Evolutionary conservation across 176 grass and related monocot species (phyloP).

Genomic region (Carex kokanica): DNA sequence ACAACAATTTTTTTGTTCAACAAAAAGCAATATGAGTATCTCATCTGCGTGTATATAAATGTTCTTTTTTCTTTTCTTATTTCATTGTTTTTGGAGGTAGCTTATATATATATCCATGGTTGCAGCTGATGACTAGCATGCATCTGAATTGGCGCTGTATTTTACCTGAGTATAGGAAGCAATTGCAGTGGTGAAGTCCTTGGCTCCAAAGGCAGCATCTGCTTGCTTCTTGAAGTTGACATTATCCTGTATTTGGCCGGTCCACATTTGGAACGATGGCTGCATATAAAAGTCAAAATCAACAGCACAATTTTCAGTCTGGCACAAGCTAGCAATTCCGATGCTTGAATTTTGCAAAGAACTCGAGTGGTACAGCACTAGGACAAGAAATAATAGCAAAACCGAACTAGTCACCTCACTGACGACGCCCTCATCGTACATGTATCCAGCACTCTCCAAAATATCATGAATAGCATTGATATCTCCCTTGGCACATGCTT

Average conservation of each 20-base stretch:
- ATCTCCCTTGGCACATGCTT: conserved; percentile 59
- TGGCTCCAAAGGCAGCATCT: conserved; percentile 66
- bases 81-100: no score
- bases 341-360: not conserved
- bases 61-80: no score
- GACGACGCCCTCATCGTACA: conserved; percentile 47
- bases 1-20: not conserved
- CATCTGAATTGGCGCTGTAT: not conserved
- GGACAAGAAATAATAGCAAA: not conserved
- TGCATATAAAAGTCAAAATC: conserved; percentile 34
- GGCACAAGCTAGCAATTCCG: not conserved
- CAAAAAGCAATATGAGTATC: not conserved
- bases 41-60: no score
- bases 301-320: not conserved
- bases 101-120: no score
- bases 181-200: conserved; percentile 62
- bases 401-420: conserved; percentile 41
- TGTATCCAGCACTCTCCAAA: conserved; percentile 54
- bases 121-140: no score
- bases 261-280: conserved; percentile 81
- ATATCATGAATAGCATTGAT: conserved; percentile 53
- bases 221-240: conserved; percentile 57
- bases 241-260: conserved; percentile 58
- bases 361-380: not conserved
- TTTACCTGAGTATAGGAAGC: conserved; percentile 68